Evolutionary conservation across 768 basidiomycete species (phyloP).

Genomic region (Candolleomyces eurysporus): DNA sequence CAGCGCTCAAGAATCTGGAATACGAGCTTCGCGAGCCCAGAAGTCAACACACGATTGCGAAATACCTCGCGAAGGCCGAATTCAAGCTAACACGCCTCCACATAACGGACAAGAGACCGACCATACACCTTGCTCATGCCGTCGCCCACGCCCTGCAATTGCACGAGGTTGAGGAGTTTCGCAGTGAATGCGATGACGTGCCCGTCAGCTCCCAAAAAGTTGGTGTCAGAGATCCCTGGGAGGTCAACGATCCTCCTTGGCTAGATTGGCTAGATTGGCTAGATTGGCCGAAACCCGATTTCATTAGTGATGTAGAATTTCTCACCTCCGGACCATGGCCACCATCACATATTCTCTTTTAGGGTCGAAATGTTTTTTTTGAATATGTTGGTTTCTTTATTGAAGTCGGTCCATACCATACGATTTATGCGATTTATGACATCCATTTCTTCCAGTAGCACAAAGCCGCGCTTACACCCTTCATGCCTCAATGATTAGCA

Average conservation of each 20-base stretch:
- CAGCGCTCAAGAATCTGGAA: neutral
- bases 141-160: neutral
- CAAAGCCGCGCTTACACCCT: neutral
- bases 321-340: no score
- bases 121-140: no score
- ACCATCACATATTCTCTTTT: no score
- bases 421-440: no score
- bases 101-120: neutral
- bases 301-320: no score
- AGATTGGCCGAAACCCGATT: no score
- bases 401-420: no score
- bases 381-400: no score
- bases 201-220: neutral
- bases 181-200: neutral
- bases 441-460: no score
- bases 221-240: neutral
- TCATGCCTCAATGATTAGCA: neutral
- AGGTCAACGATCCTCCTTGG: no score
- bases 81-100: neutral
- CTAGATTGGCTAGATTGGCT: no score
- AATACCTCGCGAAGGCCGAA: neutral
- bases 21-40: neutral
- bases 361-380: no score
- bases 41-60: neutral
- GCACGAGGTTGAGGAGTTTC: neutral